phyloP scores from a whole-genome alignment of 371 early-diverging fungal species.

The Smittium mucronatum region DNA sequence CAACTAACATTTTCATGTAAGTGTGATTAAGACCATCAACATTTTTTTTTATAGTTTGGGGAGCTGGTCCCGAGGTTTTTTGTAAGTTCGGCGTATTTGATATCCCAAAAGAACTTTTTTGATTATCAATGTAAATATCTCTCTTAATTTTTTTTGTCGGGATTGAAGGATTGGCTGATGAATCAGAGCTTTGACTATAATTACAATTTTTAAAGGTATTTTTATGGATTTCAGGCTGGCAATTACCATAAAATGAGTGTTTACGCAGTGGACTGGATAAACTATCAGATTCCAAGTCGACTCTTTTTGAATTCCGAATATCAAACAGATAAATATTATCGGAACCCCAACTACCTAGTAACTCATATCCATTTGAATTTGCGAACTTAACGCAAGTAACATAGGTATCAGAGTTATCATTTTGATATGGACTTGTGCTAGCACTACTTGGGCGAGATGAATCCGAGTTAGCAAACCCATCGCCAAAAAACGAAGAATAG shows the following conservation, averaged over 20 bases:
- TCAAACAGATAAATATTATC: slow-evolving; percentile 46
- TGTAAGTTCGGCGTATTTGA: too few relatives aligned
- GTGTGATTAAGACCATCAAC: background rate
- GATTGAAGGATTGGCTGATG: too few relatives aligned
- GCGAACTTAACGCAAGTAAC: slow-evolving; percentile 32
- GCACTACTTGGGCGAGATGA: too few relatives aligned
- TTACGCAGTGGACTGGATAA: background rate
- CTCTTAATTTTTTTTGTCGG: too few relatives aligned
- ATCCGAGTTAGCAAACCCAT: too few relatives aligned
- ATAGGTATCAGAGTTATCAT: slow-evolving; percentile 12
- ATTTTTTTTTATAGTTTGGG: background rate
- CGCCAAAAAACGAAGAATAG: too few relatives aligned
- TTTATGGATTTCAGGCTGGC: background rate
- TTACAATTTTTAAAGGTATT: background rate
- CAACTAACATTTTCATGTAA: background rate
- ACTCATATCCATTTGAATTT: slow-evolving; percentile 22
- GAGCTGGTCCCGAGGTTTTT: too few relatives aligned
- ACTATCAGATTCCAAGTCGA: background rate
- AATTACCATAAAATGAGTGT: background rate
- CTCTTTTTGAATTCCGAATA: slow-evolving; percentile 28
- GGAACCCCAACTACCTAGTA: slow-evolving; percentile 49
- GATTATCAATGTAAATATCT: too few relatives aligned
- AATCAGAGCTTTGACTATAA: too few relatives aligned
- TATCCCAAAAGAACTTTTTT: too few relatives aligned
- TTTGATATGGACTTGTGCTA: too few relatives aligned